phyloP scores from a whole-genome alignment of 2,329 filamentous ascomycete genomes.

The Helotiales sp. region DNA sequence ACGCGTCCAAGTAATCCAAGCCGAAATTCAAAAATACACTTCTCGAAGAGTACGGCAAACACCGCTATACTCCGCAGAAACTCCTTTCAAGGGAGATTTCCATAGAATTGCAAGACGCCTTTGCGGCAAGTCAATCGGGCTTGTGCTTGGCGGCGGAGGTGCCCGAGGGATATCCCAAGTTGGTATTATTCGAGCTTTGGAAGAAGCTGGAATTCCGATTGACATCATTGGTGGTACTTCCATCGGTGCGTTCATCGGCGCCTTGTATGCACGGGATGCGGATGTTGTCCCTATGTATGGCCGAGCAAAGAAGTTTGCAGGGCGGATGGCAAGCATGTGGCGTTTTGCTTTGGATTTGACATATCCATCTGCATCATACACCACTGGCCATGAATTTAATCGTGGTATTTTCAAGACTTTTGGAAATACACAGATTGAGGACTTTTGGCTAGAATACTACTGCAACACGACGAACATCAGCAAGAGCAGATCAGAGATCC shows the following conservation, averaged over 20 bases:
- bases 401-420: conserved; percentile 99
- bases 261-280: conserved; percentile 92
- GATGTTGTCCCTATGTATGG: conserved; percentile 98
- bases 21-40: conserved; percentile 98
- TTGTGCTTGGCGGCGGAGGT: conserved; percentile 92
- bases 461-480: conserved; percentile 99
- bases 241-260: conserved; percentile 94
- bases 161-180: conserved; percentile 91
- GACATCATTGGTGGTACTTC: conserved; percentile 96
- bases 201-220: conserved; percentile 95
- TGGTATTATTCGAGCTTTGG: conserved; percentile 90
- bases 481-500: conserved; percentile 88
- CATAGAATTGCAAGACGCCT: conserved; percentile 88
- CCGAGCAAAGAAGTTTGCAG: conserved; percentile 94
- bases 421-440: conserved; percentile 94
- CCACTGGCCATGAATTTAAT: conserved; percentile 98
- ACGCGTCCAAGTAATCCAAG: conserved; percentile 90
- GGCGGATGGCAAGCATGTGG: conserved; percentile 99
- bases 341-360: conserved; percentile 96
- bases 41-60: conserved; percentile 88
- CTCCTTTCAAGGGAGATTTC: conserved; percentile 95
- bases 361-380: conserved; percentile 95
- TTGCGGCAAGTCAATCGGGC: conserved; percentile 91
- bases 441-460: conserved; percentile 99
- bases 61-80: conserved; percentile 87